phyloP scores from a whole-genome alignment of 2,329 filamentous ascomycete species.

The Fusarium pseudograminearum region DNA sequence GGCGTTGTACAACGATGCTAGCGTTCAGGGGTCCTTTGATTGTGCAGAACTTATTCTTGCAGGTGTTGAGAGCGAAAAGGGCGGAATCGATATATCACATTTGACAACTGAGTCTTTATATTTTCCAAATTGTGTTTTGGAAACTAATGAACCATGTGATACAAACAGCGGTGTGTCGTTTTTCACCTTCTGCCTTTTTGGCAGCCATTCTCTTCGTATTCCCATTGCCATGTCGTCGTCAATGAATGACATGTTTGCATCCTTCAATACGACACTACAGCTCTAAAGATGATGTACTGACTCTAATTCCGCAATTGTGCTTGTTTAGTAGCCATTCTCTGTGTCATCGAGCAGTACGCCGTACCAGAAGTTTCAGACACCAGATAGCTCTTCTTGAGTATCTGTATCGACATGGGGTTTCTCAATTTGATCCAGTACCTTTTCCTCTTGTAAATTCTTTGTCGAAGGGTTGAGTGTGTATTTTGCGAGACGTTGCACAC shows the following conservation, averaged over 20 bases:
- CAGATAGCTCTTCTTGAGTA: not conserved
- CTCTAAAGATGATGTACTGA: not conserved
- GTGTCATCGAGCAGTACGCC: accelerated
- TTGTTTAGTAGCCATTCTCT: not conserved
- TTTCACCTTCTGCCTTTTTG: not conserved
- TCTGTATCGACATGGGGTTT: not conserved
- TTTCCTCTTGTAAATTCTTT: too few relatives aligned
- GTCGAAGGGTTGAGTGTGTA: accelerated
- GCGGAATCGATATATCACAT: not conserved
- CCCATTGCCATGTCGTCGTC: not conserved
- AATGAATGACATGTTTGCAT: not conserved
- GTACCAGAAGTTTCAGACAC: accelerated
- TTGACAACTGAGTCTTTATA: too few relatives aligned
- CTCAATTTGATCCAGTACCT: too few relatives aligned
- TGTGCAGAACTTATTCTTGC: not conserved
- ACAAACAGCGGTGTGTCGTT: too few relatives aligned
- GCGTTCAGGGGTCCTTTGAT: not conserved
- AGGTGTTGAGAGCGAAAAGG: too few relatives aligned
- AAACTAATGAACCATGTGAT: too few relatives aligned
- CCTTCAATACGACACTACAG: not conserved
- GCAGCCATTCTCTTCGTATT: accelerated
- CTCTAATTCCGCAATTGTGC: not conserved
- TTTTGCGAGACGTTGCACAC: not conserved
- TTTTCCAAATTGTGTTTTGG: accelerated
- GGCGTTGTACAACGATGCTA: not conserved